These are phyloP conservation scores for Elaphomyces granulatus DNA, from an alignment of 495 filamentous ascomycete species.

Conservation along the genomic window DNA sequence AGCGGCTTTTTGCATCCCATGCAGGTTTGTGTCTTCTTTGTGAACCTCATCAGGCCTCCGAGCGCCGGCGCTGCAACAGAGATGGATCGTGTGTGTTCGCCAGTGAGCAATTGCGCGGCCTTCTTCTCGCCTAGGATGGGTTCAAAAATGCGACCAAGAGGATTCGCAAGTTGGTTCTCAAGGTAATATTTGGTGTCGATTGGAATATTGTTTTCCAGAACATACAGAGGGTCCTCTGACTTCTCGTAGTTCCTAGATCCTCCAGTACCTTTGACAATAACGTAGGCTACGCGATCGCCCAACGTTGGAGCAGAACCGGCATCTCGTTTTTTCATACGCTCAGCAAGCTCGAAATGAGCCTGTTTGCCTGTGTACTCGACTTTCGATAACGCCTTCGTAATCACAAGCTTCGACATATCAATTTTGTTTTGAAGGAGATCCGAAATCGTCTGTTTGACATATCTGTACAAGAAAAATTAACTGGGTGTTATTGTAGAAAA, in stretches of 20 bases:
- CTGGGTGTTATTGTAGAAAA: neutral
- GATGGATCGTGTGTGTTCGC: slow-evolving; percentile 86
- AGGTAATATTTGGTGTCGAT: slow-evolving; percentile 99
- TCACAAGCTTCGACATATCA: slow-evolving; percentile 98
- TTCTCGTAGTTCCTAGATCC: slow-evolving; percentile 89
- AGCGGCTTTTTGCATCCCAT: slow-evolving; percentile 98
- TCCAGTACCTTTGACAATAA: slow-evolving; percentile 84
- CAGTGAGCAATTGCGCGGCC: slow-evolving; percentile 63
- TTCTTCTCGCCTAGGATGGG: slow-evolving; percentile 90
- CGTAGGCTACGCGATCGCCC: slow-evolving; percentile 94
- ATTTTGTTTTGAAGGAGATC: slow-evolving; percentile 94
- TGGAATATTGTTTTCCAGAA: slow-evolving; percentile 92
- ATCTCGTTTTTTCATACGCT: slow-evolving; percentile 93
- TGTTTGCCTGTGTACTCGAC: slow-evolving; percentile 72
- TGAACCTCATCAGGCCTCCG: slow-evolving; percentile 95
- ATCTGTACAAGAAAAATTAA: slow-evolving; percentile 42
- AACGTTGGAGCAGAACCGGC: slow-evolving; percentile 87
- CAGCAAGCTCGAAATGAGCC: slow-evolving; percentile 86
- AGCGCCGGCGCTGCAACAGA: slow-evolving; percentile 77
- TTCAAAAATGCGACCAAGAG: slow-evolving; percentile 89
- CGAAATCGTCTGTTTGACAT: slow-evolving; percentile 91
- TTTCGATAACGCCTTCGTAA: slow-evolving; percentile 93
- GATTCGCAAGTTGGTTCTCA: slow-evolving; percentile 94
- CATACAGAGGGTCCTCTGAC: slow-evolving; percentile 91
- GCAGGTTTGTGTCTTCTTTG: slow-evolving; percentile 93